Conservation (phyloP, 73 alveolate species). For the Paramecium sonneborni region DNA sequence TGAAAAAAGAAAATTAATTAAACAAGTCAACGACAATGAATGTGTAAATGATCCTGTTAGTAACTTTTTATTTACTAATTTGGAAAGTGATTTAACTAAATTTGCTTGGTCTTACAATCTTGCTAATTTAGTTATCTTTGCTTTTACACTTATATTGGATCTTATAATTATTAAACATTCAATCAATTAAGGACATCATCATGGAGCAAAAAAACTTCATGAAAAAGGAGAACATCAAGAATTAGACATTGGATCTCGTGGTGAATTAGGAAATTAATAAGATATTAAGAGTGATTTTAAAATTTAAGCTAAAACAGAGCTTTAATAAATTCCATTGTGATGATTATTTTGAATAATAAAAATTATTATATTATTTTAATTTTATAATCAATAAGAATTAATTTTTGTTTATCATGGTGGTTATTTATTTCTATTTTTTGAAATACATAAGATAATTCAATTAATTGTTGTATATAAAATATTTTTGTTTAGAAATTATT, state of each 20-base stretch:
- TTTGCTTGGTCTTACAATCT: conserved; percentile 50
- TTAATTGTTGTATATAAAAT: no score
- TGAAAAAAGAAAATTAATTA: neutral
- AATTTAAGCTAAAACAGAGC: neutral
- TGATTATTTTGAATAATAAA: neutral
- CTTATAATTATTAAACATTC: neutral
- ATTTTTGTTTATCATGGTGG: no score
- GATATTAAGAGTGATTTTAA: neutral
- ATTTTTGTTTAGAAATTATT: no score
- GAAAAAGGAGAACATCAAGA: neutral
- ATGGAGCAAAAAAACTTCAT: conserved; percentile 28
- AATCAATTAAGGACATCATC: neutral
- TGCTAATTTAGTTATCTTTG: conserved; percentile 26
- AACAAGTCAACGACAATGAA: neutral
- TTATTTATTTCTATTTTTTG: no score
- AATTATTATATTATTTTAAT: neutral
- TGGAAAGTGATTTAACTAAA: conserved; percentile 4
- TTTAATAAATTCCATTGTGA: neutral
- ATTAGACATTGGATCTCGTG: neutral
- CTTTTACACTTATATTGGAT: conserved; percentile 11
- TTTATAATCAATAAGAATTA: no score
- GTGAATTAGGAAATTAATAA: neutral
- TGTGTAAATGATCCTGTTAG: conserved; percentile 43
- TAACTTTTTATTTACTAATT: neutral
- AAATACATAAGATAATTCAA: no score